phyloP scores from a whole-genome alignment of 345 rosid species.

The Lumnitzera racemosa region DNA sequence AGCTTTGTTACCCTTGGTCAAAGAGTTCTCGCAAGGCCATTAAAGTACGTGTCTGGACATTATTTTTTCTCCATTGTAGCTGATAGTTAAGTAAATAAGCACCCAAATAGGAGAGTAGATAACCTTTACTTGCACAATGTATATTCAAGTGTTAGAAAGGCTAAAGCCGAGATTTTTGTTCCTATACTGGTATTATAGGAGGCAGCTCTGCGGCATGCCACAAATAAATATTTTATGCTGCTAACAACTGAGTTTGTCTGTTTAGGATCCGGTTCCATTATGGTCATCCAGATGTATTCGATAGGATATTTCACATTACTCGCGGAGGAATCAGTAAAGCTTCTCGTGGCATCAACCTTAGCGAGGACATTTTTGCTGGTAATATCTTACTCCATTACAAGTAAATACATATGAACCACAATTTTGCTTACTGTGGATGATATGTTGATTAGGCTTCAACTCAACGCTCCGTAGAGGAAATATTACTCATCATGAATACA shows the following conservation, averaged over 20 bases:
- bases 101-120: too few species aligned
- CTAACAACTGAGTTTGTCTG: slow-evolving; percentile 14
- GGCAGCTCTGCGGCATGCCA: neutral
- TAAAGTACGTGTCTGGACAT: slow-evolving; percentile 48
- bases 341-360: slow-evolving; percentile 86
- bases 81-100: too few species aligned
- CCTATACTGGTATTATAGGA: neutral
- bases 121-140: too few species aligned
- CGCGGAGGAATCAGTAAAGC: slow-evolving; percentile 99
- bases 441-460: slow-evolving; percentile 59
- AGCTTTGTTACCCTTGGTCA: slow-evolving; percentile 97
- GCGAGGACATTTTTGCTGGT: slow-evolving; percentile 99
- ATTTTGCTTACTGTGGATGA: too few species aligned
- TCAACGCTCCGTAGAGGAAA: slow-evolving; percentile 89
- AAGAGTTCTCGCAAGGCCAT: slow-evolving; percentile 93
- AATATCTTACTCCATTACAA: slow-evolving; percentile 9
- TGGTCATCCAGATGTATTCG: slow-evolving; percentile 96
- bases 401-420: too few species aligned
- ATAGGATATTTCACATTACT: slow-evolving; percentile 87
- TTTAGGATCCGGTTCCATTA: slow-evolving; percentile 93
- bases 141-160: too few species aligned
- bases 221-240: neutral
- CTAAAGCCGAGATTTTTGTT: neutral
- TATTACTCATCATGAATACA: slow-evolving; percentile 96
- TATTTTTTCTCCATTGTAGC: neutral